A percentile compares a stretch with the other conserved stretches of the same genome.
Evolutionary conservation across 1,284 basidiomycete genomes (phyloP).

Genomic region (Heterobasidion occidentale): DNA sequence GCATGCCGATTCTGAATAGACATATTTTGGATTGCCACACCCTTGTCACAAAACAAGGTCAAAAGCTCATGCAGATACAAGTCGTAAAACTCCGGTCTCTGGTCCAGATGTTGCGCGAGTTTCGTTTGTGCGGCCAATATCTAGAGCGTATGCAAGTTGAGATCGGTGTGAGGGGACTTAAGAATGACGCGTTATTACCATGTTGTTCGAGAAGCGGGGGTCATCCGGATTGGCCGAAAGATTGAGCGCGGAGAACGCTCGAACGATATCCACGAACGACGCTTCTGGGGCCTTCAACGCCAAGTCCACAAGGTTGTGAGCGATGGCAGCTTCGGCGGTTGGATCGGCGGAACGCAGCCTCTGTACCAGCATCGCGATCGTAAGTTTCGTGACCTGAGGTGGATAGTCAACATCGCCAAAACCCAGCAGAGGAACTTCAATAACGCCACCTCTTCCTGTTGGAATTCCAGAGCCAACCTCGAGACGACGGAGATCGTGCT

Average conservation of each 20-base stretch:
- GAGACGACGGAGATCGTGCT: slow-evolving; percentile 89
- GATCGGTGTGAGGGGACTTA: background rate
- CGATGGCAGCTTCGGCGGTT: slow-evolving; percentile 83
- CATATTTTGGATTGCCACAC: slow-evolving; percentile 82
- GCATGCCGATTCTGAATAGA: slow-evolving; percentile 55
- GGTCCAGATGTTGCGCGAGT: slow-evolving; percentile 70
- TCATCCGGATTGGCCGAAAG: slow-evolving; percentile 81
- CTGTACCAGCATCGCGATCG: slow-evolving; percentile 90
- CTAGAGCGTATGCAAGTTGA: slow-evolving; percentile 24
- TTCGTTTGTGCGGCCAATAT: slow-evolving; percentile 84
- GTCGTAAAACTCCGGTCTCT: slow-evolving; percentile 69
- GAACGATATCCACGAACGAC: slow-evolving; percentile 81
- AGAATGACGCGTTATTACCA: slow-evolving; percentile 34
- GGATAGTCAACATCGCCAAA: background rate
- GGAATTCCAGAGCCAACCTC: slow-evolving; percentile 75
- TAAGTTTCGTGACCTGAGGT: slow-evolving; percentile 70
- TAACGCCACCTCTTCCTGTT: slow-evolving; percentile 65
- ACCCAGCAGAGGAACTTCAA: background rate
- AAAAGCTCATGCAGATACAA: slow-evolving; percentile 83
- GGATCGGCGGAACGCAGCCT: slow-evolving; percentile 79
- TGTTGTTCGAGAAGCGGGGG: slow-evolving; percentile 78
- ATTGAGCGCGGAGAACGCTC: slow-evolving; percentile 82
- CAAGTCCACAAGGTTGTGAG: slow-evolving; percentile 87
- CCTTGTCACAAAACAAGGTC: slow-evolving; percentile 85
- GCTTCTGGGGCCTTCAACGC: slow-evolving; percentile 73